A percentile compares a stretch with the other conserved stretches of the same genome.
These are phyloP conservation scores for Ustulina deusta DNA, from an alignment of 2,329 filamentous ascomycete genomes.

Conservation along the genomic window DNA sequence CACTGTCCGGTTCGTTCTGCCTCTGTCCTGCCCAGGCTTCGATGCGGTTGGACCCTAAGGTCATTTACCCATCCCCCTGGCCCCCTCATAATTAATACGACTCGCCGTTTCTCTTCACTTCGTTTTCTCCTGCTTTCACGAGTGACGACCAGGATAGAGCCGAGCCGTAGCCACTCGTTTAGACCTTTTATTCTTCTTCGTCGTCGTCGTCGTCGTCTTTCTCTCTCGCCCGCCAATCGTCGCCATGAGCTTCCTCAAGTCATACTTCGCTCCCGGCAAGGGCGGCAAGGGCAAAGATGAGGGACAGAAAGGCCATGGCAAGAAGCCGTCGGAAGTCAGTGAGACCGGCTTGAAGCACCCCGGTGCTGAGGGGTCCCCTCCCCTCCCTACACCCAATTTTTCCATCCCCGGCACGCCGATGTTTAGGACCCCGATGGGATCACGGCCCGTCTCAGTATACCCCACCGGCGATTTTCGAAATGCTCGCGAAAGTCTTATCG, in stretches of 20 bases:
- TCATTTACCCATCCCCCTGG: constrained; percentile 23
- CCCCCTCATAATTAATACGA: constrained; percentile 22
- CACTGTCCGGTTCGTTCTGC: constrained; percentile 30
- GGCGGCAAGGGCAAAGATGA: constrained; percentile 44
- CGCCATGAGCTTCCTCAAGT: constrained; percentile 52
- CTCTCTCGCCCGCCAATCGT: constrained; percentile 29
- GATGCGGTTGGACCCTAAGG: constrained; percentile 29
- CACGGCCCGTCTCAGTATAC: constrained; percentile 51
- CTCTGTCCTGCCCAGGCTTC: constrained; percentile 8
- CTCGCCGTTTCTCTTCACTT: constrained; percentile 21
- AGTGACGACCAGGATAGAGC: constrained; percentile 25
- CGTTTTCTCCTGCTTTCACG: constrained; percentile 19
- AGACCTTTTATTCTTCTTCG: constrained; percentile 32
- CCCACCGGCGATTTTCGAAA: constrained; percentile 57
- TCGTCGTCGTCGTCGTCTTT: constrained; percentile 1
- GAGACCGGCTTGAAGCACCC: constrained; percentile 36
- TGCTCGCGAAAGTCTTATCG: constrained; percentile 59
- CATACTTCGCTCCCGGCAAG: constrained; percentile 51
- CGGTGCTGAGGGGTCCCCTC: constrained; percentile 26
- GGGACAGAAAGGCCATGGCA: constrained; percentile 38
- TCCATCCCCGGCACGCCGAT: constrained; percentile 42
- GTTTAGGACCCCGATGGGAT: constrained; percentile 41
- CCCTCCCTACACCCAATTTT: constrained; percentile 32
- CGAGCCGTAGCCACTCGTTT: constrained; percentile 34
- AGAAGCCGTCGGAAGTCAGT: constrained; percentile 41